Conservation (phyloP, 768 basidiomycete genomes). For the Psilocybe cyanescens region DNA sequence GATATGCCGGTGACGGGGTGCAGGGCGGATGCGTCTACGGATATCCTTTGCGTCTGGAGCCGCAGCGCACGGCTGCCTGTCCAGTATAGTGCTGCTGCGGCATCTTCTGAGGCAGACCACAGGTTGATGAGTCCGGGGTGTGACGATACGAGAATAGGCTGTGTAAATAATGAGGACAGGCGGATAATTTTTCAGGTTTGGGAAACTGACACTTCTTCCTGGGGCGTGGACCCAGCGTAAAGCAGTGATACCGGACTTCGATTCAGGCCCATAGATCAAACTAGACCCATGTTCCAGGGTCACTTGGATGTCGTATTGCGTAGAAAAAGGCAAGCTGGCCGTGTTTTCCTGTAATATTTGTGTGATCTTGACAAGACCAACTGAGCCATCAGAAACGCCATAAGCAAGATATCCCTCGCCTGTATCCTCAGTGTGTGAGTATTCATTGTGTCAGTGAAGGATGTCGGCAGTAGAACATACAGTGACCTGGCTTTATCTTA, state of each 20-base stretch:
- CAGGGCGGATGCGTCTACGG: constrained; percentile 61
- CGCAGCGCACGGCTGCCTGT: constrained; percentile 49
- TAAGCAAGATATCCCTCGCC: constrained; percentile 64
- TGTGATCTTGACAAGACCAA: constrained; percentile 57
- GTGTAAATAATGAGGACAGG: background rate
- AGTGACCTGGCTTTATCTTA: constrained; percentile 30
- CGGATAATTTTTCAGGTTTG: background rate
- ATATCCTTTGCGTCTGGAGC: constrained; percentile 52
- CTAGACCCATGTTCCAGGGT: constrained; percentile 30
- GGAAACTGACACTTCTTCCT: constrained; percentile 39
- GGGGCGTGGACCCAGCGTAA: constrained; percentile 58
- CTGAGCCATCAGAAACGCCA: constrained; percentile 57
- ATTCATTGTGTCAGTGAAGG: background rate
- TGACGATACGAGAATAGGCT: constrained; percentile 63
- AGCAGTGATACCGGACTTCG: constrained; percentile 51
- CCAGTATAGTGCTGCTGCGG: constrained; percentile 38
- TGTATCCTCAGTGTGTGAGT: constrained; percentile 27
- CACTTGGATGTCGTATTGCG: constrained; percentile 37
- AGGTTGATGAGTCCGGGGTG: constrained; percentile 66
- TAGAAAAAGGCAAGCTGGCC: constrained; percentile 29
- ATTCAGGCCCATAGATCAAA: constrained; percentile 33
- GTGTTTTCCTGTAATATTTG: constrained; percentile 43
- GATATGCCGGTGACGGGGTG: constrained; percentile 62
- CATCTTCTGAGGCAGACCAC: constrained; percentile 44
- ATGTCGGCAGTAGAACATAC: constrained; percentile 31